phyloP scores from a whole-genome alignment of 2,329 filamentous ascomycete genomes.

The Blastomyces gilchristii region DNA sequence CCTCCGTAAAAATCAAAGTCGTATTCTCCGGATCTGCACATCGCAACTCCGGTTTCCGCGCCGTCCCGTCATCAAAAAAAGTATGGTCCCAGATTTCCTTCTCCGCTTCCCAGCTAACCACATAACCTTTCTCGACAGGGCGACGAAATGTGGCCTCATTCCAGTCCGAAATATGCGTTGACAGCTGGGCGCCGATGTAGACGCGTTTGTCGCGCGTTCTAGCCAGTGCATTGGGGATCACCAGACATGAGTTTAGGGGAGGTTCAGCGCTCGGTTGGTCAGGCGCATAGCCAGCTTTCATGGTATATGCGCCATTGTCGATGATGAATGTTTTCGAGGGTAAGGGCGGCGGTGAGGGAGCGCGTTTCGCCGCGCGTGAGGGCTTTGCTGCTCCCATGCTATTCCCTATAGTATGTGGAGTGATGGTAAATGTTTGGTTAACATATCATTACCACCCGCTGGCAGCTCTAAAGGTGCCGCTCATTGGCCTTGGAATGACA shows the following conservation, averaged over 20 bases:
- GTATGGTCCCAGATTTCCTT: slow-evolving; percentile 92
- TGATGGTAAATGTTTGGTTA: neutral
- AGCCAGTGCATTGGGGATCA: slow-evolving; percentile 82
- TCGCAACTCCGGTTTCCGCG: slow-evolving; percentile 37
- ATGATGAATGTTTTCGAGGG: slow-evolving; percentile 67
- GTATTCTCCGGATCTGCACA: slow-evolving; percentile 61
- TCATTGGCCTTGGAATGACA: neutral
- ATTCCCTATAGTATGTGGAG: neutral
- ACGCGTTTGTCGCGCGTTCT: slow-evolving; percentile 68
- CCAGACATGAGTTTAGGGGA: slow-evolving; percentile 43
- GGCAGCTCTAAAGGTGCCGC: neutral
- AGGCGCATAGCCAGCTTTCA: slow-evolving; percentile 76
- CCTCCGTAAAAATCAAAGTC: slow-evolving; percentile 75
- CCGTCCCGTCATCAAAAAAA: slow-evolving; percentile 62
- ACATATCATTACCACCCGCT: neutral
- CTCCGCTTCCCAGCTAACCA: slow-evolving; percentile 94
- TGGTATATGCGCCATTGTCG: slow-evolving; percentile 83
- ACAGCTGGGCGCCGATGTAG: slow-evolving; percentile 68
- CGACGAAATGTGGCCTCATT: slow-evolving; percentile 78
- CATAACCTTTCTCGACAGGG: slow-evolving; percentile 85
- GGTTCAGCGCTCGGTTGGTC: slow-evolving; percentile 26
- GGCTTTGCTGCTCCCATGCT: slow-evolving; percentile 28
- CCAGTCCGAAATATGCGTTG: slow-evolving; percentile 68
- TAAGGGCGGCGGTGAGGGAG: slow-evolving; percentile 41
- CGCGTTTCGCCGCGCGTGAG: slow-evolving; percentile 40